Percentiles rank a stretch among this genome's conserved stretches.
Evolutionary conservation across 2,329 filamentous ascomycete genomes (phyloP).

Genomic region (Aspergillus tamarii): DNA sequence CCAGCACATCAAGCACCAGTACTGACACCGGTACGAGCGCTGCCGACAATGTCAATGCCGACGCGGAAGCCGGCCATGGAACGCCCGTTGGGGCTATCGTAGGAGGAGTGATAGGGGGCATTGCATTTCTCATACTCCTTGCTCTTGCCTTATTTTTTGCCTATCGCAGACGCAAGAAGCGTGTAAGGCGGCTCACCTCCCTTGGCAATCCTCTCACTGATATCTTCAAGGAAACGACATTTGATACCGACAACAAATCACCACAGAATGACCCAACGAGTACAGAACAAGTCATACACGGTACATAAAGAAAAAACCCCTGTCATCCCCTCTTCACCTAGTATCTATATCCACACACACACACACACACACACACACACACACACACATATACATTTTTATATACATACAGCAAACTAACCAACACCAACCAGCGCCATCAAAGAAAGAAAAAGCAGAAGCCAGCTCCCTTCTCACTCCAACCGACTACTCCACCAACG

Average conservation of each 20-base stretch:
- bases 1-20: conserved; percentile 17
- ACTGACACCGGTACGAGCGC: not conserved
- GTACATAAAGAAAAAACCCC: not conserved
- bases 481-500: not conserved
- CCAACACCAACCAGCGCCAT: not conserved
- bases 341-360: no score
- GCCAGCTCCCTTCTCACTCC: not conserved
- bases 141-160: conserved; percentile 19
- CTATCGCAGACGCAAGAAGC: conserved; percentile 22
- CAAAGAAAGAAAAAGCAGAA: not conserved
- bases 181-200: conserved; percentile 5
- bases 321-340: not conserved
- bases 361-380: no score
- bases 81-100: conserved; percentile 11
- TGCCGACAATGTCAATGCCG: not conserved
- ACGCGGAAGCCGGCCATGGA: not conserved
- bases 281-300: not conserved
- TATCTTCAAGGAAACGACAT: not conserved
- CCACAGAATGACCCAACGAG: not conserved
- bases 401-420: no score
- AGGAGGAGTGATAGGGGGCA: conserved; percentile 26
- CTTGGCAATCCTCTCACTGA: not conserved
- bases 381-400: no score
- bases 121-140: conserved; percentile 17
- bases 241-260: not conserved